Evolutionary conservation across 139 green algal genomes (phyloP).

Genomic region (Coelastrella sp.): DNA sequence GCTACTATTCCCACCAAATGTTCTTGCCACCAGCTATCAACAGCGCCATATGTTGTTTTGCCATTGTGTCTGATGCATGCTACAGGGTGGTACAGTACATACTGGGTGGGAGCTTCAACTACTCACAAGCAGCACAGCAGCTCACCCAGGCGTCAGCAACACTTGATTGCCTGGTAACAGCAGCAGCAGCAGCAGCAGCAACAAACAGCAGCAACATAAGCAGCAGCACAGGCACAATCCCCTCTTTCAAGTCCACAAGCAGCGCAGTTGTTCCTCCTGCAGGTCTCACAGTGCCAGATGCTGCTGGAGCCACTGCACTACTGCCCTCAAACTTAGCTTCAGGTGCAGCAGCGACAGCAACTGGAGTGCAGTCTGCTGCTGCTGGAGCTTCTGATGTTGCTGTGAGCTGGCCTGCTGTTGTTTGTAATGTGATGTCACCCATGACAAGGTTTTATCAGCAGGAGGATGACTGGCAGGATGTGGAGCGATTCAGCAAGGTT

Average conservation of each 20-base stretch:
- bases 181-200: neutral
- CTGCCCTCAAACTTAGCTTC: neutral
- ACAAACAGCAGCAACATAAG: neutral
- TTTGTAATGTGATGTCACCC: slow-evolving; percentile 8
- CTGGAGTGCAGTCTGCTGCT: no score
- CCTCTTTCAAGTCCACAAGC: neutral
- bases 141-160: neutral
- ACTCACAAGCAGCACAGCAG: neutral
- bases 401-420: neutral
- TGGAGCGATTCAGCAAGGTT: slow-evolving; percentile 22
- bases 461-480: slow-evolving; percentile 23
- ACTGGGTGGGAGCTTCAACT: slow-evolving; percentile 26
- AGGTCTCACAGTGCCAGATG: neutral
- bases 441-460: slow-evolving; percentile 16
- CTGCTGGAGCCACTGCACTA: neutral
- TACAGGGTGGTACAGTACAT: slow-evolving; percentile 6
- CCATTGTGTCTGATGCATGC: neutral
- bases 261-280: neutral
- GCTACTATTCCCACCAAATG: neutral
- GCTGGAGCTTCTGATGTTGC: neutral
- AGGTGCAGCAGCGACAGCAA: neutral
- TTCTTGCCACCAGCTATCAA: neutral
- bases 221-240: neutral
- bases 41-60: neutral
- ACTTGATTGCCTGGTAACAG: neutral